These are phyloP conservation scores for Saccharomyces pastorianus DNA, from an alignment of 1,139 yeast genomes.

Conservation along the genomic window DNA sequence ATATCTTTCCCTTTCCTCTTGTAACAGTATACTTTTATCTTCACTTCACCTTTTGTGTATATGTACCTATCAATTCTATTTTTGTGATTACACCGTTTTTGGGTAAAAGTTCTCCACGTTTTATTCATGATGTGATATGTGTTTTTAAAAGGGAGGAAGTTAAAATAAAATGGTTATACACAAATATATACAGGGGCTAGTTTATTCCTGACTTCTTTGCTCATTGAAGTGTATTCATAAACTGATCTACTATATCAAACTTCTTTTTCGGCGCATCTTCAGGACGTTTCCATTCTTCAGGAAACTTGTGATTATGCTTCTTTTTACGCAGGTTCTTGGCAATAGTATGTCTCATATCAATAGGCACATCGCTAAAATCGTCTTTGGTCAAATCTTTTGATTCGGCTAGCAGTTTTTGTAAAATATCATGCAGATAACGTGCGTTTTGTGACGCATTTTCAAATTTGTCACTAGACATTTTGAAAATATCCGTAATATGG, in stretches of 20 bases:
- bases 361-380: constrained; percentile 72
- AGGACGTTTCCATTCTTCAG: constrained; percentile 81
- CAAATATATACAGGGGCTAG: constrained; percentile 1
- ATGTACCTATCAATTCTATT: not conserved
- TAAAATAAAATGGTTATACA: not conserved
- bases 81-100: not conserved
- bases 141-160: not conserved
- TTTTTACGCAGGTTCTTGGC: constrained; percentile 42
- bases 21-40: not conserved
- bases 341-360: constrained; percentile 63
- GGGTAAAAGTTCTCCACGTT: not conserved
- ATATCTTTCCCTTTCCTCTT: not conserved
- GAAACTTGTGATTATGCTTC: constrained; percentile 45
- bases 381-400: constrained; percentile 49
- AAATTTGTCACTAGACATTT: constrained; percentile 55
- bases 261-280: constrained; percentile 47
- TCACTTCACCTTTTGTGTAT: not conserved
- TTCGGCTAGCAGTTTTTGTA: constrained; percentile 53
- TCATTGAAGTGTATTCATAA: not conserved
- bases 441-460: constrained; percentile 83
- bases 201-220: too few species aligned
- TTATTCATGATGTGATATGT: not conserved
- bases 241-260: constrained; percentile 17
- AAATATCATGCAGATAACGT: constrained; percentile 56
- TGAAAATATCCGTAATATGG: constrained; percentile 48